Evolutionary conservation across 306 rosid genomes (phyloP).

Genomic region (Gastrolobium bilobum): DNA sequence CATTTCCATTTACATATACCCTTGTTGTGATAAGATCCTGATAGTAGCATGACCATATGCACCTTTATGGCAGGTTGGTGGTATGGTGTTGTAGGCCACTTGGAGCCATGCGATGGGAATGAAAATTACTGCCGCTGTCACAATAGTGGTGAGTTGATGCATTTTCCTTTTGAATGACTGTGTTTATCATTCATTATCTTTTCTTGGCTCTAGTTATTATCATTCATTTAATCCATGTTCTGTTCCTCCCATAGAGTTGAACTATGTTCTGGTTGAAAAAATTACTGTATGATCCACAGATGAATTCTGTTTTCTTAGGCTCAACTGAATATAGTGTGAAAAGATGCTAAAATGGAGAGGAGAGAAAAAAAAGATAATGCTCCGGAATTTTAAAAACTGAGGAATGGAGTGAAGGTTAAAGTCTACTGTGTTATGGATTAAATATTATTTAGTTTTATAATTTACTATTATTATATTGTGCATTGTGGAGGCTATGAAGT

Average conservation of each 20-base stretch:
- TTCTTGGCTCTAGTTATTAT: background rate
- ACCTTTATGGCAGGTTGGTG: conserved; percentile 90
- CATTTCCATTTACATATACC: conserved; percentile 42
- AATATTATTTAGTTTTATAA: conserved; percentile 9
- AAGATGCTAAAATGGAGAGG: conserved; percentile 24
- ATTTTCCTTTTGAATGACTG: conserved; percentile 42
- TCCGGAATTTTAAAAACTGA: conserved; percentile 22
- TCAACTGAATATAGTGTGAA: conserved; percentile 13
- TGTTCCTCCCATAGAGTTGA: conserved; percentile 40
- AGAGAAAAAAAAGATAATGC: background rate
- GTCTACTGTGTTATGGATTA: conserved; percentile 33
- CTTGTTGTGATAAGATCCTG: conserved; percentile 30
- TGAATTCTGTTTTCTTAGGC: conserved; percentile 33
- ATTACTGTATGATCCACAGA: conserved; percentile 19
- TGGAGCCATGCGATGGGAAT: conserved; percentile 86
- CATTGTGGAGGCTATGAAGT: conserved; percentile 55
- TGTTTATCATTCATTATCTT: conserved; percentile 38
- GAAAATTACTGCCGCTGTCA: conserved; percentile 78
- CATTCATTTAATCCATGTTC: conserved; percentile 36
- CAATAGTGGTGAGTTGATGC: conserved; percentile 73
- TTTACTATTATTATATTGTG: conserved; percentile 44
- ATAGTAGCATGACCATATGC: conserved; percentile 41
- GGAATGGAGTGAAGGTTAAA: conserved; percentile 31
- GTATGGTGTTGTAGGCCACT: conserved; percentile 97
- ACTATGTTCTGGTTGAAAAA: conserved; percentile 31